Conservation (phyloP, 2,329 filamentous ascomycete species). For the Cercospora zeae-maydis region DNA sequence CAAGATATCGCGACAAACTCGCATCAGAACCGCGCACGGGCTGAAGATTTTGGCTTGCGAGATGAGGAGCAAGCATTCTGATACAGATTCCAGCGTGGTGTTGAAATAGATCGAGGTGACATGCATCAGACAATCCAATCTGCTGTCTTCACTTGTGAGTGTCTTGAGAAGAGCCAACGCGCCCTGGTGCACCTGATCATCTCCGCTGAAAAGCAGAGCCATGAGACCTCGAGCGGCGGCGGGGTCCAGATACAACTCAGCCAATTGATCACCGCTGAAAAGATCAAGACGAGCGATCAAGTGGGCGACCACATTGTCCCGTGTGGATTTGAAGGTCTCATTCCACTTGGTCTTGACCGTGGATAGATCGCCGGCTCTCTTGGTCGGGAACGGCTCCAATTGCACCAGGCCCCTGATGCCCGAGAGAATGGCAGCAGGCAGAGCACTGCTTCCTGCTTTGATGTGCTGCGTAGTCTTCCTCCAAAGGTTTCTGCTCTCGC, state of each 20-base stretch:
- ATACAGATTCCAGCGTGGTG: conserved; percentile 55
- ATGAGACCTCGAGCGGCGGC: conserved; percentile 71
- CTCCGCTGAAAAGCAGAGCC: conserved; percentile 75
- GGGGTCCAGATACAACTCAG: conserved; percentile 64
- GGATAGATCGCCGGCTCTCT: conserved; percentile 40
- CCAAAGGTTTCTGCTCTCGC: conserved; percentile 74
- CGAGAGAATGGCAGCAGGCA: conserved; percentile 71
- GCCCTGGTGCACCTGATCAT: conserved; percentile 73
- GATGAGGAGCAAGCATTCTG: conserved; percentile 55
- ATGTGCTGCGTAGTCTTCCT: conserved; percentile 68
- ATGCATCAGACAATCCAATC: conserved; percentile 59
- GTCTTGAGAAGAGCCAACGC: conserved; percentile 79
- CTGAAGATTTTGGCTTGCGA: conserved; percentile 57
- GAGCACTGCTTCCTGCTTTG: conserved; percentile 60
- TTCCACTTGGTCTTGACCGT: conserved; percentile 73
- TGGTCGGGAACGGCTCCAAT: conserved; percentile 64
- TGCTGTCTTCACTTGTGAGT: conserved; percentile 65
- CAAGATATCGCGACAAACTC: conserved; percentile 59
- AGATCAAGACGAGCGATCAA: conserved; percentile 77
- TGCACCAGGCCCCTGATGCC: conserved; percentile 68
- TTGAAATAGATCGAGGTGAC: conserved; percentile 56
- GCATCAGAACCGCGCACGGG: conserved; percentile 58
- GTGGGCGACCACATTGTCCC: conserved; percentile 62
- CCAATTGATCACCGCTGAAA: conserved; percentile 66
- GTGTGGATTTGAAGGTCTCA: conserved; percentile 60